phyloP scores from a whole-genome alignment of 352 stramenopile genomes.

The Stephanocyclus meneghinianus region DNA sequence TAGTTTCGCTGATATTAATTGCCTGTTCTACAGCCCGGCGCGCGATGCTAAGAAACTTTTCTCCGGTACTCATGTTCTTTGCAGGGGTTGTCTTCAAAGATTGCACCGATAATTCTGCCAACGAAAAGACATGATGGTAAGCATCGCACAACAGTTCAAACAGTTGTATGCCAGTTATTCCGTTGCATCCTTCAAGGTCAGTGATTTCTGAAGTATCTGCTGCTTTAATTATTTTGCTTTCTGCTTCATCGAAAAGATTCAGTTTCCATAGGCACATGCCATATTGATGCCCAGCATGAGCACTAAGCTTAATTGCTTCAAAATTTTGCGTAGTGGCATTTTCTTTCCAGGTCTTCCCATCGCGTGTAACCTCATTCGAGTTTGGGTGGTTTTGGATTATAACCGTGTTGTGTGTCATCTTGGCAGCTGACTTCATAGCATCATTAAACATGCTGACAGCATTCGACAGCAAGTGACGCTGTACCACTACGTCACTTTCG shows the following conservation, averaged over 20 bases:
- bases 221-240: slow-evolving; percentile 20
- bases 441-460: slow-evolving; percentile 27
- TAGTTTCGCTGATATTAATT: slow-evolving; percentile 24
- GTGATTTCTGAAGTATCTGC: slow-evolving; percentile 25
- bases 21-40: slow-evolving; percentile 24
- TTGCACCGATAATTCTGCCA: slow-evolving; percentile 24
- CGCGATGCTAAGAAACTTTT: slow-evolving; percentile 29
- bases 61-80: slow-evolving; percentile 22
- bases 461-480: slow-evolving; percentile 22
- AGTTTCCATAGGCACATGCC: slow-evolving; percentile 37
- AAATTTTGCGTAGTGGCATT: slow-evolving; percentile 36
- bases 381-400: slow-evolving; percentile 24
- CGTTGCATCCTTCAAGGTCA: slow-evolving; percentile 11
- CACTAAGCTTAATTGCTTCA: slow-evolving; percentile 34
- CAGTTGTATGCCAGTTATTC: slow-evolving; percentile 12
- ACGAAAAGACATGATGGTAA: slow-evolving; percentile 32
- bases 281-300: slow-evolving; percentile 11
- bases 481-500: not conserved
- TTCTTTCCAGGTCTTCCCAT: slow-evolving; percentile 29
- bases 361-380: slow-evolving; percentile 15
- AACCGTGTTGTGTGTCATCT: slow-evolving; percentile 27
- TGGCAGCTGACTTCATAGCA: slow-evolving; percentile 18
- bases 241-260: slow-evolving; percentile 24
- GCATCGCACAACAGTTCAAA: slow-evolving; percentile 19
- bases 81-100: slow-evolving; percentile 27